These are phyloP conservation scores for Didymosphaeria variabile DNA, from an alignment of 2,329 filamentous ascomycete genomes.

Conservation along the genomic window DNA sequence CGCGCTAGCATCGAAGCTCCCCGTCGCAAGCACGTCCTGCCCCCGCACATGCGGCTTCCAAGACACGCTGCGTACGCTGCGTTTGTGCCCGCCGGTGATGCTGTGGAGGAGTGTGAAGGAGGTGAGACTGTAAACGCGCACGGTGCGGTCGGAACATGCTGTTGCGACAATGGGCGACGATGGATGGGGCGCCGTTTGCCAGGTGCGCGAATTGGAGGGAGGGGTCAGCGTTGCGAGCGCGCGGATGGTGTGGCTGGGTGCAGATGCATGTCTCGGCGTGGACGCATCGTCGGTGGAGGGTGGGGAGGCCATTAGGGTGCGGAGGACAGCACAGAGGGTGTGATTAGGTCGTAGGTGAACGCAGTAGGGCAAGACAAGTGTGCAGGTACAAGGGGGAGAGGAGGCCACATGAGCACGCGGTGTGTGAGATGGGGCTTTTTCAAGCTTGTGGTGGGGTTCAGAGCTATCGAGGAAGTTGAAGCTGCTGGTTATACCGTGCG, in stretches of 20 bases:
- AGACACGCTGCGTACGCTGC: slow-evolving; percentile 82
- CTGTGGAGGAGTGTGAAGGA: slow-evolving; percentile 81
- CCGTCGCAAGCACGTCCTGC: slow-evolving; percentile 81
- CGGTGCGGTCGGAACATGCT: slow-evolving; percentile 83
- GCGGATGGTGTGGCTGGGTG: slow-evolving; percentile 39
- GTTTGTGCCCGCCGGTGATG: slow-evolving; percentile 87
- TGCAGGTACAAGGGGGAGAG: background rate
- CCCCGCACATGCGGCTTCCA: slow-evolving; percentile 80
- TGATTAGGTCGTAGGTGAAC: background rate
- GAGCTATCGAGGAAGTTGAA: background rate
- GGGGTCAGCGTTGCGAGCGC: slow-evolving; percentile 63
- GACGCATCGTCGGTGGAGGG: slow-evolving; percentile 19
- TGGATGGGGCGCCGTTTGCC: slow-evolving; percentile 86
- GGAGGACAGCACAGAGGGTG: background rate
- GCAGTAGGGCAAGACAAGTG: background rate
- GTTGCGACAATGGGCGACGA: slow-evolving; percentile 88
- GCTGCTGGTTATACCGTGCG: background rate
- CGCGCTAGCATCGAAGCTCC: slow-evolving; percentile 91
- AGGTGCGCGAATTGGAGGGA: slow-evolving; percentile 71
- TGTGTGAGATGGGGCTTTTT: background rate
- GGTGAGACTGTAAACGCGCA: slow-evolving; percentile 87
- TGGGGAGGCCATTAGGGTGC: slow-evolving; percentile 11
- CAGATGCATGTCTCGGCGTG: slow-evolving; percentile 13
- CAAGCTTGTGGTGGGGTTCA: background rate
- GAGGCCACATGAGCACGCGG: background rate